Base-by-base conservation (phyloP, 75 land plant genomes). In the Cryptomeria japonica region DNA sequence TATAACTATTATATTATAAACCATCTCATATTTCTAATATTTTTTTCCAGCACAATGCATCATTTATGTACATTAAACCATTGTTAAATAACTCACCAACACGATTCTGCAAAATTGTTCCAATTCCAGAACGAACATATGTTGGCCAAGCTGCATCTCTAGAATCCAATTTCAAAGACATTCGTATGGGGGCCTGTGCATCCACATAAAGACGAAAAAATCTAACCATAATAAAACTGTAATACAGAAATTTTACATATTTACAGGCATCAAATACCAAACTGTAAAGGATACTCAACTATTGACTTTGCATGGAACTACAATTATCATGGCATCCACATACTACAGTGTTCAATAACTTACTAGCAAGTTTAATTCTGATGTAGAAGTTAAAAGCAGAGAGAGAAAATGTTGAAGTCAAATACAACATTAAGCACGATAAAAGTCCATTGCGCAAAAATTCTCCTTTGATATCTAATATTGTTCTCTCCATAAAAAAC, bases 91-190 rank as follows among this genome's bases (percentile, higher is more conserved):
- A 78, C 93, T 87, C 96, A 95, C 98, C 96, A 53, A 95, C 93
- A 46, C 94, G 97, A 78, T 89, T 97, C 55, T 94, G 96, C 47
- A 95, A 86, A 78, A 97, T 90, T 15, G 89, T 91, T 28, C 88
- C 88, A 85, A 95, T 80, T 55, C 98, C 97, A 86, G 87, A 86
- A 85, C 93, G 96, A 44, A 95, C 87, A 85, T 96, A 84, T 80
- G 85, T 87, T 55, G 92, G 75, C 98, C 98, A 97, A 44, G 42
- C 85, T 51, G 68, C 72, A 36, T 88, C 87, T 44, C 77, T 41
- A 37, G 90, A 44, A 49, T 91, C 84, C 16, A 75, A 76, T 28
- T 80, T 89, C 49, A 94, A 70, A 85, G 92, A 90, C 84, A 87
- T 85, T 77, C 90, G 87, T 49, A 95, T 80, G 41, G 75, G 90